These are phyloP conservation scores for Mycena alexandri DNA, from an alignment of 768 basidiomycete genomes.

Conservation along the genomic window DNA sequence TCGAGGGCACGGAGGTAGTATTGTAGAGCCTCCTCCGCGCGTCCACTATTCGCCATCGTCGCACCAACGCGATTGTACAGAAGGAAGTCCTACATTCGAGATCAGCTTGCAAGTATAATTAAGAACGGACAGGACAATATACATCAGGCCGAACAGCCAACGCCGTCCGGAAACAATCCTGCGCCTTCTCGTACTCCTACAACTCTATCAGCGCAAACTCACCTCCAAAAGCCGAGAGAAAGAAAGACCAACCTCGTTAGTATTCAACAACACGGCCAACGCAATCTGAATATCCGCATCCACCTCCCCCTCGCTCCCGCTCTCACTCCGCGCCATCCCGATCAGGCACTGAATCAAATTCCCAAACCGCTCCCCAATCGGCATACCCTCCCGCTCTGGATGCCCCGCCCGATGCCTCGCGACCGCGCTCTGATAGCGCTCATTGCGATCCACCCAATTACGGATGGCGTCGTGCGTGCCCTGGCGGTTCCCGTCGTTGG, in stretches of 20 bases:
- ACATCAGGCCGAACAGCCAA: conserved; percentile 91
- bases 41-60: conserved; percentile 91
- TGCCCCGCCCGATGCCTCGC: conserved; percentile 51
- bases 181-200: conserved; percentile 91
- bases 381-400: conserved; percentile 45
- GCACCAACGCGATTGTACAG: conserved; percentile 95
- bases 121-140: conserved; percentile 33
- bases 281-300: conserved; percentile 98
- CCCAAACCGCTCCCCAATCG: conserved; percentile 57
- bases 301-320: conserved; percentile 66
- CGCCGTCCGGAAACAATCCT: conserved; percentile 94
- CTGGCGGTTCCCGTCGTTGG: conserved; percentile 85
- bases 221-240: conserved; percentile 4
- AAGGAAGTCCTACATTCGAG: conserved; percentile 79
- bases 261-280: conserved; percentile 91
- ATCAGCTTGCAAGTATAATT: neutral
- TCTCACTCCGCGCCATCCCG: conserved; percentile 76
- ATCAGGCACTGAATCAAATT: conserved; percentile 84
- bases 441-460: conserved; percentile 83
- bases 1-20: conserved; percentile 91
- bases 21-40: conserved; percentile 82
- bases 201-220: neutral
- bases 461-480: conserved; percentile 85
- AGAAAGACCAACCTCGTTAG: conserved; percentile 76
- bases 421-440: conserved; percentile 64